phyloP scores from a whole-genome alignment of 257 asterid species.

The Solanum ossicruentum region DNA sequence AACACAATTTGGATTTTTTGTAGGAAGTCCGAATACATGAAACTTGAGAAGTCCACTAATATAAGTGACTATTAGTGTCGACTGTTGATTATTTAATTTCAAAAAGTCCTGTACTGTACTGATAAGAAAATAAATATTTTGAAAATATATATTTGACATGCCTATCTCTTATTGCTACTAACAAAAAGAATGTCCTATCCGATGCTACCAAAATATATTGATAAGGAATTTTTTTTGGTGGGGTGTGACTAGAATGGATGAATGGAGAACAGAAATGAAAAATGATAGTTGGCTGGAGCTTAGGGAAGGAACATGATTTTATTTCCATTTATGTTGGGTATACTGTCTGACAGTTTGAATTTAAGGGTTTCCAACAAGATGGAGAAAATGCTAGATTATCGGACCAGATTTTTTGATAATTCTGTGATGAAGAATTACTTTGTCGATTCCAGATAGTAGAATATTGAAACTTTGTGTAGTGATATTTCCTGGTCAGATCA shows the following conservation, averaged over 20 bases:
- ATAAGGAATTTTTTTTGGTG: neutral
- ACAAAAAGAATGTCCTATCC: neutral
- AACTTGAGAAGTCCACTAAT: neutral
- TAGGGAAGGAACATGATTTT: neutral
- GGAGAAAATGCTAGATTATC: neutral
- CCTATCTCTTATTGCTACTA: neutral
- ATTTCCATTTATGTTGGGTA: neutral
- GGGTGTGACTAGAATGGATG: neutral
- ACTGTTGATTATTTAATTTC: neutral
- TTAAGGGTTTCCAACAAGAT: neutral
- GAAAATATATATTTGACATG: neutral
- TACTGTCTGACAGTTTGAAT: neutral
- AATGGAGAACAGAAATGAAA: neutral
- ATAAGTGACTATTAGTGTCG: neutral
- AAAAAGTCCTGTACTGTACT: neutral
- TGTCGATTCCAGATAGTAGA: neutral
- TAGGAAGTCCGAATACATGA: neutral
- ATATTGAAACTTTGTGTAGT: neutral
- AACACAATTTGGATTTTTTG: neutral
- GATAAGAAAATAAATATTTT: neutral
- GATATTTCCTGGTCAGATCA: neutral
- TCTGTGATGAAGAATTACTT: neutral
- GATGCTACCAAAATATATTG: neutral
- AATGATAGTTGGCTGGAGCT: neutral
- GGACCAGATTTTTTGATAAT: neutral